These are phyloP conservation scores for Ogataea paraovalis DNA, from an alignment of 805 yeast species.

Conservation along the genomic window DNA sequence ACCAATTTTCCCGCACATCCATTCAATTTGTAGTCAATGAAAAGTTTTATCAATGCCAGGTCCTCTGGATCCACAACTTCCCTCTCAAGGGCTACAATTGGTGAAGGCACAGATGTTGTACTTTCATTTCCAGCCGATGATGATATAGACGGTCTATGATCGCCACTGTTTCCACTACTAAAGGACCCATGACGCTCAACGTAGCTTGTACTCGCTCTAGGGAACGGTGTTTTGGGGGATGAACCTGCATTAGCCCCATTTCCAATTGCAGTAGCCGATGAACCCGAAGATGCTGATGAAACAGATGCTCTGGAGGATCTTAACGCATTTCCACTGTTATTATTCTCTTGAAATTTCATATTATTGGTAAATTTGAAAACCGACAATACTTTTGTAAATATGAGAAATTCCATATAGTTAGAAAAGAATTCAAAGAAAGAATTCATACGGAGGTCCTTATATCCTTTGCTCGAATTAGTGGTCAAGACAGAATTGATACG, in stretches of 20 bases:
- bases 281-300: not conserved
- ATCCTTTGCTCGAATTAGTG: slow-evolving; percentile 9
- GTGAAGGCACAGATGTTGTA: not conserved
- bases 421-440: slow-evolving; percentile 30
- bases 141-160: not conserved
- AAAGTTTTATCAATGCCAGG: slow-evolving; percentile 23
- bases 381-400: slow-evolving; percentile 17
- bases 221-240: not conserved
- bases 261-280: not conserved
- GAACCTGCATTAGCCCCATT: not conserved
- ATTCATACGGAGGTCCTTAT: slow-evolving; percentile 26
- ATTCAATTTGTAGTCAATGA: slow-evolving; percentile 30
- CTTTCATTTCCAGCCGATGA: not conserved
- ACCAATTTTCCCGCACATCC: slow-evolving; percentile 24
- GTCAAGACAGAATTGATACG: slow-evolving; percentile 3
- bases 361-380: slow-evolving; percentile 15
- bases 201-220: not conserved
- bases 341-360: slow-evolving; percentile 6
- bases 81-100: not conserved
- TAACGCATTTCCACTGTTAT: not conserved
- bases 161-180: not conserved
- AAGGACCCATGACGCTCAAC: not conserved
- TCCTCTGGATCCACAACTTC: slow-evolving; percentile 9
- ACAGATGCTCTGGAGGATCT: not conserved
- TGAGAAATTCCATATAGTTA: slow-evolving; percentile 26